Evolutionary conservation across 177 flowering plant genomes (phyloP), one percentile per base, ranked within the genome.

Genomic region (Vitis hybrid): DNA sequence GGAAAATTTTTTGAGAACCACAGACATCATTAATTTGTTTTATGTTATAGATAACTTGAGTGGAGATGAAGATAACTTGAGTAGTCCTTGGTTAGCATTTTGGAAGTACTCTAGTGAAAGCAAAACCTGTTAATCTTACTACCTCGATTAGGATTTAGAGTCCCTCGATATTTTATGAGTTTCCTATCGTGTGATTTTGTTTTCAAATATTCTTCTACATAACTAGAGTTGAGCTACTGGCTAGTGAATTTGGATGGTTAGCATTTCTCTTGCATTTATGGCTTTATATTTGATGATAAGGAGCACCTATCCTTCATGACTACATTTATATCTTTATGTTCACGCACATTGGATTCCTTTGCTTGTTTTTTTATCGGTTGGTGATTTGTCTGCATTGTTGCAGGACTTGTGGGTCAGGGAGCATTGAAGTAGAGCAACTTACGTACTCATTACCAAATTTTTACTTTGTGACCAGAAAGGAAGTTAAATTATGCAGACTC

Each of bases 401-500:
- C 84, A 84, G 82, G 75, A 64, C 26, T 73, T 79, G 88, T 84
- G 89, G 88, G 86, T 70, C 87, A 77, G 72, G 79, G 58, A 70
- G 79, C 76, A 70, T 76, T 80, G 56, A 73, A 81, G 69, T 50
- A 17, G 50, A 54, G 57, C 17, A 67, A 70, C 68, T 21, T 50
- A 45, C 54, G n/a, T 71, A 21, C 50, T 59, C 11, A 51, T 30
- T 57, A 30, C 59, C 68, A 72, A 4, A 59, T n/a, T 72, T 60
- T 50, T 51, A 54, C 51, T 67, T 75, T 66, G 56, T 66, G 59
- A 13, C 64, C n/a, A 45, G 15, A 45, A 76, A 65, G 67, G 51
- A 52, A 45, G 45, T 70, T 49, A 49, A 75, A 74, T 72, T 65
- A 91, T 89, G 97, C 93, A 89, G 90, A 83, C 89, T 26, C 83